Base-by-base conservation (phyloP, 108 stramenopile species). In the Cyclotella kingstonii region DNA sequence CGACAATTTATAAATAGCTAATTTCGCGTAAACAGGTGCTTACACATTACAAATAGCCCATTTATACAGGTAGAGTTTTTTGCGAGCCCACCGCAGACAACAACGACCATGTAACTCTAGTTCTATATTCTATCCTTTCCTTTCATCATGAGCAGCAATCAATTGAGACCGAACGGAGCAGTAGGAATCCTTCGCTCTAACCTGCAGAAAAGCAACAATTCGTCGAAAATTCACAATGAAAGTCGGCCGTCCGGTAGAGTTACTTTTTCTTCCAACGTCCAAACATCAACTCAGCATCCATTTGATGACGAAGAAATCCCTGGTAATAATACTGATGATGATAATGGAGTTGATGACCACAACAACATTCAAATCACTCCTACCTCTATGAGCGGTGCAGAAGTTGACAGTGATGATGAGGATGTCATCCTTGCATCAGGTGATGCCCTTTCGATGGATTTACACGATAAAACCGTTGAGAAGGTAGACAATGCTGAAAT, bases 341-440 rank as follows among this genome's bases (percentile, higher is more conserved):
- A 27, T 5, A 60, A 48, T 3, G 46, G 46, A n/a, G 18, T 63
- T 17, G 49, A 49, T 28, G 44, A 21, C 45, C 19, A 35, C 58
- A 0, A 56, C 23, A 38, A 26, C 22, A 36, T 34, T 10, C 18
- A 19, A 10, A 6, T 5, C 8, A 53, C 4, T 14, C 3, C 62
- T 22, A 12, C 23, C 29, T 17, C 5, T 19, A 34, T 17, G 12
- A 54, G 25, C 3, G 34, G 48, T 30, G 56, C 44, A 1, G 65
- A 54, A 41, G 67, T 68, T 54, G 74, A 76, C 47, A 76, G 74
- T 39, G 74, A 76, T 38, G 73, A 74, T 28, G 66, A 73, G 29
- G 76, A 73, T 34, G 76, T 66, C 70, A 61, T 73, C 9, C 26
- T 68, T 4, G 71, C 71, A 3, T 60, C 71, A 17, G 76, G 71